Percentiles rank a stretch among this genome's conserved stretches.
Evolutionary conservation across 2,329 filamentous ascomycete species (phyloP).

Genomic region (Phyllosticta ampelicida): DNA sequence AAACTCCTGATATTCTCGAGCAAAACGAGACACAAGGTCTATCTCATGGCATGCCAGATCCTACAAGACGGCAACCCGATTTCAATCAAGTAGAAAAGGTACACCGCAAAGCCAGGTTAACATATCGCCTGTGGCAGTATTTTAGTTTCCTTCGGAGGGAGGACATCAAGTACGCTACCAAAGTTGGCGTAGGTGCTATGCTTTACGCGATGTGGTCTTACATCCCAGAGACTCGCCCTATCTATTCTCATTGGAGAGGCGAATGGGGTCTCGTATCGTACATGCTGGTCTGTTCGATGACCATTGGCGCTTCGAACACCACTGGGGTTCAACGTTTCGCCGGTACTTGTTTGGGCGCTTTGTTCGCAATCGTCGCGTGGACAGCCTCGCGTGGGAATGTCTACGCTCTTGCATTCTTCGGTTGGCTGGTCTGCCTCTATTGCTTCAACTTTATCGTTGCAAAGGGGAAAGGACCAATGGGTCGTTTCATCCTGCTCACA

Average conservation of each 20-base stretch:
- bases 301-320: conserved; percentile 89
- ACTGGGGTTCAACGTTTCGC: conserved; percentile 78
- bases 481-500: conserved; percentile 84
- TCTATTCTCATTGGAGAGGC: conserved; percentile 80
- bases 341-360: conserved; percentile 73
- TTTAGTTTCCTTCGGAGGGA: conserved; percentile 50
- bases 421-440: conserved; percentile 68
- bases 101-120: conserved; percentile 20
- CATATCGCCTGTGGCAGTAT: conserved; percentile 38
- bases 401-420: conserved; percentile 64
- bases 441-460: conserved; percentile 88
- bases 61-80: conserved; percentile 15
- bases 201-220: conserved; percentile 87
- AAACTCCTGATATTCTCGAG: conserved; percentile 17
- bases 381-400: conserved; percentile 62
- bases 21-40: conserved; percentile 20
- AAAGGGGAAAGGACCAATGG: conserved; percentile 75
- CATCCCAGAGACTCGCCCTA: conserved; percentile 61
- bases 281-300: conserved; percentile 98
- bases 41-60: conserved; percentile 26
- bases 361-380: conserved; percentile 69
- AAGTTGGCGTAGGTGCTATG: conserved; percentile 82
- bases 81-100: background rate
- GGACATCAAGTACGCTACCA: conserved; percentile 71
- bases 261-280: conserved; percentile 96